phyloP scores from a whole-genome alignment of 176 grass and related monocot species.

The Poa annua region DNA sequence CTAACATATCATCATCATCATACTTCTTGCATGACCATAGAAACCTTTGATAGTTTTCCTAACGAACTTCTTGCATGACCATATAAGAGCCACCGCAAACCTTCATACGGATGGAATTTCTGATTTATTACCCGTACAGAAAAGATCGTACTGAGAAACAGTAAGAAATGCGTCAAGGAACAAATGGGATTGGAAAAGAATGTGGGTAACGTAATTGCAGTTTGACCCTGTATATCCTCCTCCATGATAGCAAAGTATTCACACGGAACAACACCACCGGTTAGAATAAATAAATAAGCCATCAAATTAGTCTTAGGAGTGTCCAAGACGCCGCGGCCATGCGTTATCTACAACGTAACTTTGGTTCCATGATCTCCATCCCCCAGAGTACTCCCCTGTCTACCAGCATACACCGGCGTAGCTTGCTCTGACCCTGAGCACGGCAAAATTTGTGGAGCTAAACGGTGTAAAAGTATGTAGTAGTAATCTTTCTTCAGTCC shows the following conservation, averaged over 20 bases:
- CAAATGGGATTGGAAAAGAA: not conserved
- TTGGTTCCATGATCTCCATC: conserved; percentile 22
- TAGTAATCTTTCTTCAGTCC: conserved; percentile 13
- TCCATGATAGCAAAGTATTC: too few species aligned
- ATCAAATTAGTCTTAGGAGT: conserved; percentile 47
- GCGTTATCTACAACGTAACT: conserved; percentile 57
- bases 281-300: conserved; percentile 38
- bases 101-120: too few species aligned
- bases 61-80: too few species aligned
- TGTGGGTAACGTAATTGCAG: not conserved
- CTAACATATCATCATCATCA: too few species aligned
- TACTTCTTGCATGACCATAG: too few species aligned
- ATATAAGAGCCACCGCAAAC: too few species aligned
- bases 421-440: conserved; percentile 21
- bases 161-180: not conserved
- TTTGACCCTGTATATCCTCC: too few species aligned
- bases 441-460: conserved; percentile 51
- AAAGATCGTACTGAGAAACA: too few species aligned
- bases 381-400: not conserved
- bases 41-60: too few species aligned
- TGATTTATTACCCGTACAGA: too few species aligned
- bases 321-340: conserved; percentile 32
- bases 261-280: not conserved
- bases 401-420: not conserved
- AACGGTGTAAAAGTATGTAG: conserved; percentile 27